phyloP scores from a whole-genome alignment of 75 land plant species.

The Sequoia sempervirens region DNA sequence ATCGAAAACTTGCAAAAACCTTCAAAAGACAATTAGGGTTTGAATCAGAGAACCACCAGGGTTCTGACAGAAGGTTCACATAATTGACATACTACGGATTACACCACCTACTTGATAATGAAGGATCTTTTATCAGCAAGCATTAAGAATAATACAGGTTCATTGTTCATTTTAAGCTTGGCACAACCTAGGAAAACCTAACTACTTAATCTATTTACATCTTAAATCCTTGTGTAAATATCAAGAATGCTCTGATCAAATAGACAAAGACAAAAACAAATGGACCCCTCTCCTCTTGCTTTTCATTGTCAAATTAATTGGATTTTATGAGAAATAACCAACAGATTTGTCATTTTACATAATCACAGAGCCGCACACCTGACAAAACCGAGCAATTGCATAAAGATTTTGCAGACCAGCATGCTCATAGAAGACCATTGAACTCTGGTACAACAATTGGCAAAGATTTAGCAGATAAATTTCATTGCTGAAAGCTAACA shows the following conservation, averaged over 20 bases:
- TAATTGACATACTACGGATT: no score
- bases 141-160: background rate
- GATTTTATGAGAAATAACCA: background rate
- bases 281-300: background rate
- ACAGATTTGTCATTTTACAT: background rate
- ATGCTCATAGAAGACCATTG: constrained; percentile 95
- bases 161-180: background rate
- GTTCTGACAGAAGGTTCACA: no score
- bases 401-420: constrained; percentile 91
- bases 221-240: background rate
- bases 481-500: background rate
- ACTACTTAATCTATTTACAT: background rate
- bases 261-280: background rate
- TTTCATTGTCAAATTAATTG: background rate
- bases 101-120: no score
- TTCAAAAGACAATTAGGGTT: no score
- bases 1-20: no score
- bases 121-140: background rate
- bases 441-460: constrained; percentile 52
- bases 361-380: constrained; percentile 42
- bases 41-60: no score
- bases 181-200: background rate
- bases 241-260: background rate
- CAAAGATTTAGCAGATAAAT: background rate
- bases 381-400: constrained; percentile 84